Evolutionary conservation across 2,329 filamentous ascomycete genomes (phyloP).

Genomic region (Calonectria multiphialidica): DNA sequence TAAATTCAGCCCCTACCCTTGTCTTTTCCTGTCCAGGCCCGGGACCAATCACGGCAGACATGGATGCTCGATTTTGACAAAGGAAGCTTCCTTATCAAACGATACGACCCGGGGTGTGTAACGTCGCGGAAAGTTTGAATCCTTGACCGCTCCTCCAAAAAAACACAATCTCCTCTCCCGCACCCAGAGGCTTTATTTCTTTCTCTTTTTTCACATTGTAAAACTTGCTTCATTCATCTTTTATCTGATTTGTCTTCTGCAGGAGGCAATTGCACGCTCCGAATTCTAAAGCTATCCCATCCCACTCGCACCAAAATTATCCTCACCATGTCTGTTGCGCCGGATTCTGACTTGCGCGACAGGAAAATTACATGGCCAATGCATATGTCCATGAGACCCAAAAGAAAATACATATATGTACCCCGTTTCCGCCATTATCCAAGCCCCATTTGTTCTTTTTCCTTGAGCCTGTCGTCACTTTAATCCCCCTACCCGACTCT

Average conservation of each 20-base stretch:
- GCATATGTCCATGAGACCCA: background rate
- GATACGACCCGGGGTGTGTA: background rate
- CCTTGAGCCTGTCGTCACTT: constrained; percentile 3
- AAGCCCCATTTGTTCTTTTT: background rate
- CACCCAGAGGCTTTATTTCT: background rate
- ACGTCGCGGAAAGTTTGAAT: constrained; percentile 2
- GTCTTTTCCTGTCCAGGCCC: background rate
- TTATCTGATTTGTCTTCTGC: background rate
- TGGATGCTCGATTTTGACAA: background rate
- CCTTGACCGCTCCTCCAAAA: background rate
- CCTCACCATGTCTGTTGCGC: background rate
- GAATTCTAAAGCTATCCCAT: background rate
- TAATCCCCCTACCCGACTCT: constrained; percentile 7
- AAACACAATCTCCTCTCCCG: background rate
- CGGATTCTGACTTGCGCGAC: background rate
- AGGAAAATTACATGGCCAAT: background rate
- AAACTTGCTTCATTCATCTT: too few species aligned
- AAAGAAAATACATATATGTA: too few species aligned
- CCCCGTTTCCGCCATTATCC: background rate
- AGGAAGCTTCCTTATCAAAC: background rate
- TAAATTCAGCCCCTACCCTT: background rate
- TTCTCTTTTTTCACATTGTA: background rate
- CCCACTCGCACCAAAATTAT: too few species aligned
- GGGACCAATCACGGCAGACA: background rate
- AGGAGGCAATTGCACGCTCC: background rate